These are phyloP conservation scores for Scutellaria galericulata DNA, from an alignment of 257 asterid species.

Conservation along the genomic window DNA sequence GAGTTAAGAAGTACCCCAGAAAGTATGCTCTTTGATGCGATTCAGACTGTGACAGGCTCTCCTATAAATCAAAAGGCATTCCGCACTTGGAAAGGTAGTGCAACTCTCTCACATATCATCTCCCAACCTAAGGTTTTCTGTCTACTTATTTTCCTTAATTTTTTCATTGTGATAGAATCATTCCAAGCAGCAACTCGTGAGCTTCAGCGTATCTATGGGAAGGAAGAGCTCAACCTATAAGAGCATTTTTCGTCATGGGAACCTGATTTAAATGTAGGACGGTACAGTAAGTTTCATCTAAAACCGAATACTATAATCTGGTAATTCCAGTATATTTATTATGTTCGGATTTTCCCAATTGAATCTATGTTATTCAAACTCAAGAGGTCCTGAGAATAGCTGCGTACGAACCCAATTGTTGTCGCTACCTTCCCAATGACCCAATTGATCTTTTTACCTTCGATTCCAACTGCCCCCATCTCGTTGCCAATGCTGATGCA, in stretches of 20 bases:
- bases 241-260: constrained; percentile 3
- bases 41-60: constrained; percentile 88
- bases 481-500: too few relatives aligned
- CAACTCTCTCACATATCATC: neutral
- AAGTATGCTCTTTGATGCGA: constrained; percentile 74
- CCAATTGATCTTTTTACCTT: too few relatives aligned
- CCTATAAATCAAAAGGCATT: constrained; percentile 93
- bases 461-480: too few relatives aligned
- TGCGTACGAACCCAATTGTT: too few relatives aligned
- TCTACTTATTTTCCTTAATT: constrained; percentile 23
- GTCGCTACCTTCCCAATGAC: too few relatives aligned
- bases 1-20: constrained; percentile 86
- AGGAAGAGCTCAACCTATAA: constrained; percentile 78
- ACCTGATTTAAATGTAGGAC: constrained; percentile 31
- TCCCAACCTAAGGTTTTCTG: neutral
- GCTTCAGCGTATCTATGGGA: constrained; percentile 89
- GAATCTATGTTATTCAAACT: constrained; percentile 21
- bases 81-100: constrained; percentile 90
- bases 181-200: constrained; percentile 96
- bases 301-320: constrained; percentile 30
- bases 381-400: neutral
- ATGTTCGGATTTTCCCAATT: constrained; percentile 30
- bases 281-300: constrained; percentile 31
- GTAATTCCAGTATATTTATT: constrained; percentile 34
- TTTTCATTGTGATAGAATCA: constrained; percentile 63